These are phyloP conservation scores for Stagonosporopsis chrysanthemi DNA, from an alignment of 2,329 filamentous ascomycete species.

Conservation along the genomic window DNA sequence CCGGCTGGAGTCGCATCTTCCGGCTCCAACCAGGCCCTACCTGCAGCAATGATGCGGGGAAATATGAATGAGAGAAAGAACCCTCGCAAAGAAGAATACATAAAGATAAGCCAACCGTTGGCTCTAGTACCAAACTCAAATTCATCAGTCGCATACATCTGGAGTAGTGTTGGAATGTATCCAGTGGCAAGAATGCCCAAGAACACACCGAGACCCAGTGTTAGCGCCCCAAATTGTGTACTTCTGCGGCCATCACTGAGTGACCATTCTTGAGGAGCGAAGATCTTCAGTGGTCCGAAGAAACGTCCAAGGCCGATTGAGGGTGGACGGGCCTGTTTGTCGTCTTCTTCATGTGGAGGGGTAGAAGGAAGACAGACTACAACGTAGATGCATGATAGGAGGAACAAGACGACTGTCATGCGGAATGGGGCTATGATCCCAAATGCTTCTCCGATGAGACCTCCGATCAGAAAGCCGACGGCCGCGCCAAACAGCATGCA, in stretches of 20 bases:
- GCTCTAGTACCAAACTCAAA: conserved; percentile 55
- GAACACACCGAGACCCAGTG: conserved; percentile 72
- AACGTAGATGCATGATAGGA: conserved; percentile 53
- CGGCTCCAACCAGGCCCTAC: conserved; percentile 52
- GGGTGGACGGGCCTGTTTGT: conserved; percentile 26
- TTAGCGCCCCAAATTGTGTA: conserved; percentile 68
- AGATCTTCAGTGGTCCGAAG: conserved; percentile 69
- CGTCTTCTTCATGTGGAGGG: conserved; percentile 40
- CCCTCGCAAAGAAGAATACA: conserved; percentile 55
- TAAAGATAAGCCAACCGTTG: conserved; percentile 56
- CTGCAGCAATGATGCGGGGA: conserved; percentile 53
- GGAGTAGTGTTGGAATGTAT: conserved; percentile 67
- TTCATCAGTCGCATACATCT: conserved; percentile 57
- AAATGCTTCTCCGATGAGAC: conserved; percentile 68
- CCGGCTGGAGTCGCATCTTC: conserved; percentile 23
- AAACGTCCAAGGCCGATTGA: conserved; percentile 60
- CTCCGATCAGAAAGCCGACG: conserved; percentile 70
- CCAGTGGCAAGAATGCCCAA: conserved; percentile 73
- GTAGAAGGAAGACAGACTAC: conserved; percentile 58
- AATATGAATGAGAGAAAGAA: conserved; percentile 56
- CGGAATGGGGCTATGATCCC: conserved; percentile 71
- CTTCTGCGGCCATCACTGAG: conserved; percentile 59
- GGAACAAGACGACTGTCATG: conserved; percentile 66
- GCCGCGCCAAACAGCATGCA: conserved; percentile 72
- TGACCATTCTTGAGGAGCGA: conserved; percentile 65